Evolutionary conservation across 1,284 basidiomycete species (phyloP).

Genomic region (Trichosporon ovoides): DNA sequence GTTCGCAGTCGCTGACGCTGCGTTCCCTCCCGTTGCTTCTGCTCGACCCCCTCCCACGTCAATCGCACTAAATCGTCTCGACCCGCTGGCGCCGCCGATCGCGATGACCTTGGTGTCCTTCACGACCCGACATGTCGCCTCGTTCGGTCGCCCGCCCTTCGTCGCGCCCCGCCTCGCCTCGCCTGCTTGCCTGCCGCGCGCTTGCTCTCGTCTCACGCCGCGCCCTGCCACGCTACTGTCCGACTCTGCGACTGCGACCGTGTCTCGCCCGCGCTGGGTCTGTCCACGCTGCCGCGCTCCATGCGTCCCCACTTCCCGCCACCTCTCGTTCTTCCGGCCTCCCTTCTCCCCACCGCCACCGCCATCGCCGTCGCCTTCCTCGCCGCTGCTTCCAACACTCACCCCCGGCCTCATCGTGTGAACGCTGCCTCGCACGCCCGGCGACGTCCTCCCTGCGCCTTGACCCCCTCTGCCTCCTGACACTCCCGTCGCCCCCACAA

Average conservation of each 20-base stretch:
- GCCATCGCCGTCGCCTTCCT: neutral
- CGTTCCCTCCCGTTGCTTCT: neutral
- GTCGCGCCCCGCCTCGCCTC: slow-evolving; percentile 1
- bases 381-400: neutral
- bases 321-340: neutral
- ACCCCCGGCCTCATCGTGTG: no score
- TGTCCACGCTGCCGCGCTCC: no score
- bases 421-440: no score
- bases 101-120: neutral
- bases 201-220: slow-evolving; percentile 1
- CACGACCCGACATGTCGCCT: neutral
- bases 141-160: neutral
- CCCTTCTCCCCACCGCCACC: slow-evolving; percentile 1
- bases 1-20: neutral
- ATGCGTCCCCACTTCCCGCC: neutral
- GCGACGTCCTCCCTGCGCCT: no score
- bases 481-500: slow-evolving; percentile 8
- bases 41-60: neutral
- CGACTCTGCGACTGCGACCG: no score
- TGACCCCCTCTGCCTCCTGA: neutral
- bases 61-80: neutral
- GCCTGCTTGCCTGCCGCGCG: neutral
- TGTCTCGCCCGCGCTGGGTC: no score
- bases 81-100: neutral
- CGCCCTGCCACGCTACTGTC: no score